These are phyloP conservation scores for Pterocarpus santalinus DNA, from an alignment of 306 rosid genomes.

Conservation along the genomic window DNA sequence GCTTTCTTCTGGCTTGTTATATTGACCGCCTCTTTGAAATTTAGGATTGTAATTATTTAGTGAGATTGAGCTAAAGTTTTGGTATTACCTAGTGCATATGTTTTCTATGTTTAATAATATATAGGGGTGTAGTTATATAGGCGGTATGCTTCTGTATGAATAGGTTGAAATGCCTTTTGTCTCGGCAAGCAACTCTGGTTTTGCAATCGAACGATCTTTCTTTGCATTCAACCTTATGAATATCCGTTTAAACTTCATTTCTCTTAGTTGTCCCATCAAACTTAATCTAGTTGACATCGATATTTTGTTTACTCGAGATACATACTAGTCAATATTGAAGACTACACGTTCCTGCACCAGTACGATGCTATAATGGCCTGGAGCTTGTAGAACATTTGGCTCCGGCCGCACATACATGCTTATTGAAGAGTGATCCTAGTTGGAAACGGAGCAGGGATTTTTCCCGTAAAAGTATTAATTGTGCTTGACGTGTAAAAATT, in stretches of 20 bases:
- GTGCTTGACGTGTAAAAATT: conserved; percentile 28
- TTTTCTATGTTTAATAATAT: conserved; percentile 22
- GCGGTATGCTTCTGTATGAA: conserved; percentile 6
- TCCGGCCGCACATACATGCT: not conserved
- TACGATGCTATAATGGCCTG: not conserved
- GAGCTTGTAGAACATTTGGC: conserved; percentile 19
- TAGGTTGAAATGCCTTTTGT: conserved; percentile 12
- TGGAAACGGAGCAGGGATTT: not conserved
- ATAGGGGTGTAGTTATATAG: conserved; percentile 20
- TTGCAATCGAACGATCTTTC: conserved; percentile 7
- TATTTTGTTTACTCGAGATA: conserved; percentile 1
- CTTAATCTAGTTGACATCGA: conserved; percentile 13
- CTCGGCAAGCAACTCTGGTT: not conserved
- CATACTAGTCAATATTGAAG: not conserved
- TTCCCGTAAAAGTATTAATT: not conserved
- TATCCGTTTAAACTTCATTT: conserved; percentile 44
- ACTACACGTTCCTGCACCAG: too few relatives aligned
- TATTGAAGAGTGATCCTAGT: not conserved
- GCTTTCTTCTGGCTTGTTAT: conserved; percentile 40
- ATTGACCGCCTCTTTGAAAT: conserved; percentile 19
- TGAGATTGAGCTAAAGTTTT: conserved; percentile 37
- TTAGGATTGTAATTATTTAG: conserved; percentile 55
- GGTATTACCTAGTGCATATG: conserved; percentile 40
- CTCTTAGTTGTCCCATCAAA: not conserved
- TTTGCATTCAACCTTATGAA: conserved; percentile 26